Evolutionary conservation across 371 early-diverging fungal genomes (phyloP), one percentile per base, ranked within the genome.

Genomic region (Saksenaea vasiformis): DNA sequence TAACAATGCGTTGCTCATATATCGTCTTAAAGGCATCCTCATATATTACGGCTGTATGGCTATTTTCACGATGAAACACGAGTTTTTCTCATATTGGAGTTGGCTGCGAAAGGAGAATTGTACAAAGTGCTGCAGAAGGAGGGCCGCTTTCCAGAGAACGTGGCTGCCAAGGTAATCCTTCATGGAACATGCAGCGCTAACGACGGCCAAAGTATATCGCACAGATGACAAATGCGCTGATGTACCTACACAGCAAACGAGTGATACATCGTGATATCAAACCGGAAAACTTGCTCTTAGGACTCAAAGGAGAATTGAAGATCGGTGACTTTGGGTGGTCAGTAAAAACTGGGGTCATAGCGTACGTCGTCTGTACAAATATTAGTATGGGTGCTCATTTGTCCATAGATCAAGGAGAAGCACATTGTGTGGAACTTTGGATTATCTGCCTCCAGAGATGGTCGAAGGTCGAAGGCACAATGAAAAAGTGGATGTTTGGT

Each of bases 251-350:
- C 74, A 72, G 79, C 24, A 95, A 95, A 67, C 85, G 95, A 66
- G 93, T 99, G 2, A 99, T 99, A 62, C 99, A 99, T 73, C 77
- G 99, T 17, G 94, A 94, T 66, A 93, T 96, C 56, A 96, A 97
- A 76, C 96, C 96, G 22, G 99, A 99, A 71, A 99, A 99, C 66
- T 71, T 99, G 58, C 77, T 99, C 60, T 73, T 88, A 13, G 89
- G 86, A 3, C 58, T 74, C 37, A 77, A 74, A 60, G 85, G 84
- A 44, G 80, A 81, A 43, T 27, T 81, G 2, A 81, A 81, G 35
- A 78, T 81, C 51, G 78, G 76, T n/a, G 82, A 81, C 60, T 81
- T 81, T 68, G 82, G 82, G 0, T 81, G 84, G 78, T 72, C 75
- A 2, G 82, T 86, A 0, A 65, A 63, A 47, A 80, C 77, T n/a